Conservation (phyloP, 306 rosid species). For the Lupinus albus region DNA sequence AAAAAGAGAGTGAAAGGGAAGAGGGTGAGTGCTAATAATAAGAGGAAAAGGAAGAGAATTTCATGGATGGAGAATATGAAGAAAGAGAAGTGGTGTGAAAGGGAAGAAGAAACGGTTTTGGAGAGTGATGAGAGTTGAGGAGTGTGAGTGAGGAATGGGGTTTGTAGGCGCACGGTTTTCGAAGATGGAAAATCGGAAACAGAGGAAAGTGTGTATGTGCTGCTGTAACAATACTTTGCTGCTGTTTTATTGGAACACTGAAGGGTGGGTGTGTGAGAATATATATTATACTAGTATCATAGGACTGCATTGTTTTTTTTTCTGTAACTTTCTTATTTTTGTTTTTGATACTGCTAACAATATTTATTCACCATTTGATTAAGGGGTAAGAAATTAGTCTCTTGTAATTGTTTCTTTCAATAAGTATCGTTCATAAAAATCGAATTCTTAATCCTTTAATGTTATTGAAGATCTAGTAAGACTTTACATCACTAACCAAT, state of each 20-base stretch:
- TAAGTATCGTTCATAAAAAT: too few relatives aligned
- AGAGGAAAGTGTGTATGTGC: neutral
- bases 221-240: slow-evolving; percentile 21
- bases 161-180: slow-evolving; percentile 45
- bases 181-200: slow-evolving; percentile 37
- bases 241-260: slow-evolving; percentile 42
- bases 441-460: too few relatives aligned
- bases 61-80: slow-evolving; percentile 39
- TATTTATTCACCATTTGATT: too few relatives aligned
- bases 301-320: too few relatives aligned
- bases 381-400: too few relatives aligned
- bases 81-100: slow-evolving; percentile 8
- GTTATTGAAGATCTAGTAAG: too few relatives aligned
- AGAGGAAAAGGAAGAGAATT: slow-evolving; percentile 12
- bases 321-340: too few relatives aligned
- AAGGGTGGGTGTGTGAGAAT: neutral
- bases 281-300: too few relatives aligned
- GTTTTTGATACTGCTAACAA: too few relatives aligned
- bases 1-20: neutral
- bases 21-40: neutral
- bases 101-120: slow-evolving; percentile 27
- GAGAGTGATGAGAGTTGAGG: slow-evolving; percentile 9
- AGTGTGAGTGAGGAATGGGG: slow-evolving; percentile 2
- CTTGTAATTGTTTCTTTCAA: too few relatives aligned
- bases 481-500: too few relatives aligned